Conservation (phyloP, 1,284 basidiomycete genomes). For the Boletus mariae region DNA sequence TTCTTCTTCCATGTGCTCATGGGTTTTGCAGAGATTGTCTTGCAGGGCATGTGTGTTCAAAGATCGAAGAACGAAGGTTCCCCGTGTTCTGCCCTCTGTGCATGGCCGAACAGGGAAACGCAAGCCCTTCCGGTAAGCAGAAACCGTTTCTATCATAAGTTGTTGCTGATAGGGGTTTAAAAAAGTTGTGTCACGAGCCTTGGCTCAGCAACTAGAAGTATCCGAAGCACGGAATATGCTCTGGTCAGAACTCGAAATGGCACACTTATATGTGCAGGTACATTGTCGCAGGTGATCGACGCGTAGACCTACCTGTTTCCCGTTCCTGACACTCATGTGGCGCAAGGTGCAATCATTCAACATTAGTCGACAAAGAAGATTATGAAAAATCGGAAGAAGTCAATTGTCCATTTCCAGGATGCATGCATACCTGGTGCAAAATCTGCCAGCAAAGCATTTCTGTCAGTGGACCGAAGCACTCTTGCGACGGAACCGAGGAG, state of each 20-base stretch:
- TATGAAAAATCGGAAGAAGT: slow-evolving; percentile 40
- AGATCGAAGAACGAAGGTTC: slow-evolving; percentile 49
- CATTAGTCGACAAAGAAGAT: slow-evolving; percentile 48
- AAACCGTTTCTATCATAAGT: background rate
- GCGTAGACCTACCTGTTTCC: too few relatives aligned
- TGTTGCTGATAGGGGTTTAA: background rate
- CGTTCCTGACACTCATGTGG: slow-evolving; percentile 2
- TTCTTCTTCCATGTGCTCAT: slow-evolving; percentile 23
- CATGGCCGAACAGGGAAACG: slow-evolving; percentile 30
- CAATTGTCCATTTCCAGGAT: slow-evolving; percentile 43
- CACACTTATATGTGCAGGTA: slow-evolving; percentile 48
- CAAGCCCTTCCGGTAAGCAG: slow-evolving; percentile 40
- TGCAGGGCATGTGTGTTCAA: slow-evolving; percentile 41
- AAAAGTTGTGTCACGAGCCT: slow-evolving; percentile 39
- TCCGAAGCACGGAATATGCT: slow-evolving; percentile 42
- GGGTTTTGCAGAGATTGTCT: slow-evolving; percentile 44
- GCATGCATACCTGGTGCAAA: slow-evolving; percentile 54
- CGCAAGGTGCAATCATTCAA: slow-evolving; percentile 42
- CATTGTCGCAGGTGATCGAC: slow-evolving; percentile 29
- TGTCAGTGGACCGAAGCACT: slow-evolving; percentile 40
- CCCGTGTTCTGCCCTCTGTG: slow-evolving; percentile 62
- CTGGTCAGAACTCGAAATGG: slow-evolving; percentile 52
- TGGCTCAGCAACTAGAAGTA: slow-evolving; percentile 46
- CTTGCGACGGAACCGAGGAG: slow-evolving; percentile 55
- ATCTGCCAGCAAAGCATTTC: slow-evolving; percentile 45